Evolutionary conservation across 352 stramenopile species (phyloP).

Genomic region (Peronospora tabacina): DNA sequence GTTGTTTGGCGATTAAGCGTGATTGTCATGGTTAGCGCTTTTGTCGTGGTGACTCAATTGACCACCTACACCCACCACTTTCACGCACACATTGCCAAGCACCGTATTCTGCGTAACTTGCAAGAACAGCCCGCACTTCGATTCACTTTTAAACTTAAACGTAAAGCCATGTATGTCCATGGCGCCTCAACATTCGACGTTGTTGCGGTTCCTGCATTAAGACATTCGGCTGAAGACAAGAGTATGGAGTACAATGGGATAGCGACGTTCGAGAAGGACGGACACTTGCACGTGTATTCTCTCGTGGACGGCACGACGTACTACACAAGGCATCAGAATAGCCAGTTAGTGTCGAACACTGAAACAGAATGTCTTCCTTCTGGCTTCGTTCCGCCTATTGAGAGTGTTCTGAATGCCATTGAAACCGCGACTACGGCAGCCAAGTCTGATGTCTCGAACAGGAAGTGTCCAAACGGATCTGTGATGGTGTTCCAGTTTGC

Average conservation of each 20-base stretch:
- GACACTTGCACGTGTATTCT: slow-evolving; percentile 27
- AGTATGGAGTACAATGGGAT: slow-evolving; percentile 33
- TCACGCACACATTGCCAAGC: slow-evolving; percentile 33
- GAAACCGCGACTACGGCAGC: slow-evolving; percentile 13
- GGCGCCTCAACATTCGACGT: slow-evolving; percentile 32
- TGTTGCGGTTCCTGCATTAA: slow-evolving; percentile 25
- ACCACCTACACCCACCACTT: slow-evolving; percentile 30
- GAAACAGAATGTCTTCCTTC: slow-evolving; percentile 25
- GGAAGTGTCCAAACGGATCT: slow-evolving; percentile 18
- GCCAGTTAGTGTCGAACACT: neutral
- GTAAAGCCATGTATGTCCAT: slow-evolving; percentile 34
- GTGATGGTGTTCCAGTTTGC: slow-evolving; percentile 34
- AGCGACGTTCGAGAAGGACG: slow-evolving; percentile 24
- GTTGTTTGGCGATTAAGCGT: slow-evolving; percentile 15
- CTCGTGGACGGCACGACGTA: slow-evolving; percentile 32
- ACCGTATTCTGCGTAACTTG: slow-evolving; percentile 33
- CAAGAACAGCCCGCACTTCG: slow-evolving; percentile 30
- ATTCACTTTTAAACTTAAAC: slow-evolving; percentile 35
- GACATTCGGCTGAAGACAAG: slow-evolving; percentile 1
- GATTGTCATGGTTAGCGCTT: slow-evolving; percentile 3
- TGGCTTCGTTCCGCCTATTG: slow-evolving; percentile 25
- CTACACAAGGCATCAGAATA: slow-evolving; percentile 18
- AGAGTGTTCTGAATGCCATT: slow-evolving; percentile 25
- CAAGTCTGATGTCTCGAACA: neutral
- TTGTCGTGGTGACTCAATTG: slow-evolving; percentile 19